Conservation (phyloP, 2,329 filamentous ascomycete genomes). For the Alternaria brassicae region DNA sequence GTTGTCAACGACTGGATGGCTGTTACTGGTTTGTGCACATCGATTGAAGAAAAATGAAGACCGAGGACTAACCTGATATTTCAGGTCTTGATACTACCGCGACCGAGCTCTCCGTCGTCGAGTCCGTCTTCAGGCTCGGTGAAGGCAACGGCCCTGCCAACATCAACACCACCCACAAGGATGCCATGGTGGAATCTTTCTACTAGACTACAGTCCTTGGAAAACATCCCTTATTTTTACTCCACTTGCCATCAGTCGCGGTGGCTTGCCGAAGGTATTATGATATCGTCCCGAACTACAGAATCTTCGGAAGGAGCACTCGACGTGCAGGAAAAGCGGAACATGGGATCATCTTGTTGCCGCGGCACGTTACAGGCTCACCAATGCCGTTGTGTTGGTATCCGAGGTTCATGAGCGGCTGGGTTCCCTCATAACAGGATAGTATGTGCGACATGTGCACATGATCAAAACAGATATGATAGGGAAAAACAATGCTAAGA, state of each 20-base stretch:
- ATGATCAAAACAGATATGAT: not conserved
- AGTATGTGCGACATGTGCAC: not conserved
- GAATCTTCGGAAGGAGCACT: not conserved
- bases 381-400: not conserved
- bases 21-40: conserved; percentile 64
- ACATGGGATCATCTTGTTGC: not conserved
- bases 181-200: conserved; percentile 98
- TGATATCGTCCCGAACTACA: not conserved
- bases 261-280: not conserved
- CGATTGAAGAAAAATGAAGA: not conserved
- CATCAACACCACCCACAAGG: conserved; percentile 87
- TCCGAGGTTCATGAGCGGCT: not conserved
- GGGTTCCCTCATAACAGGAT: not conserved
- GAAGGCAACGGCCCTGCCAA: conserved; percentile 79
- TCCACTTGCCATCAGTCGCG: not conserved
- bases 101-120: conserved; percentile 95
- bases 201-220: conserved; percentile 67
- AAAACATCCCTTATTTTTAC: not conserved
- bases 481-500: not conserved
- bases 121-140: conserved; percentile 93
- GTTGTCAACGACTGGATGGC: conserved; percentile 98
- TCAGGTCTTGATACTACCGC: conserved; percentile 87
- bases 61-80: not conserved
- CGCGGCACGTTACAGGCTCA: not conserved
- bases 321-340: not conserved